Percentiles rank a stretch among this genome's conserved stretches.
Evolutionary conservation across 441 rosid genomes (phyloP).

Genomic region (Arabidopsis lyrata): DNA sequence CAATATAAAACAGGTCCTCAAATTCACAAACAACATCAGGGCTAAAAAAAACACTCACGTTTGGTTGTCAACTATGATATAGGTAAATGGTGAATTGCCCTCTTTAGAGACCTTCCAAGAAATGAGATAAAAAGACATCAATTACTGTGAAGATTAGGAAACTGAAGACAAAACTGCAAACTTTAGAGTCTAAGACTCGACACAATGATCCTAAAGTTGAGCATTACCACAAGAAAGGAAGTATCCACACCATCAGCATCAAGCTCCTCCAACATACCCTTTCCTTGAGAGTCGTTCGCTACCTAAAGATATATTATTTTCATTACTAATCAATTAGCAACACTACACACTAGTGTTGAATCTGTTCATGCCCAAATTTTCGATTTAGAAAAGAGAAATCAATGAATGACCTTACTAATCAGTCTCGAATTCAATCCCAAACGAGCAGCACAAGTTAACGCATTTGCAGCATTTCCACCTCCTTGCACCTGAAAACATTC

Average conservation of each 20-base stretch:
- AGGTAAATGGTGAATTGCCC: constrained; percentile 87
- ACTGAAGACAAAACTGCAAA: background rate
- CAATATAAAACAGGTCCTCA: background rate
- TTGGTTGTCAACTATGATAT: constrained; percentile 77
- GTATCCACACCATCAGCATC: constrained; percentile 74
- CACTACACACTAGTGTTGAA: constrained; percentile 6
- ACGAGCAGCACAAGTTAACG: constrained; percentile 75
- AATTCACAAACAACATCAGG: constrained; percentile 20
- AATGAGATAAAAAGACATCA: background rate
- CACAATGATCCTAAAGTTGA: constrained; percentile 4
- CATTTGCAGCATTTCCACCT: constrained; percentile 87
- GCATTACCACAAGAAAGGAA: constrained; percentile 71
- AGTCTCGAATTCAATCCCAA: constrained; percentile 71
- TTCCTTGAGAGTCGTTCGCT: constrained; percentile 77
- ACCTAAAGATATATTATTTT: constrained; percentile 47
- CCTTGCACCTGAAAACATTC: constrained; percentile 63
- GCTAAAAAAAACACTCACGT: constrained; percentile 55
- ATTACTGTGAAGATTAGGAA: constrained; percentile 5
- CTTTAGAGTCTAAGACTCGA: background rate
- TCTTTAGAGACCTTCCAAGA: constrained; percentile 67
- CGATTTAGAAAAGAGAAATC: background rate
- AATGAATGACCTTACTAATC: constrained; percentile 63
- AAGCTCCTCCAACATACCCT: constrained; percentile 65
- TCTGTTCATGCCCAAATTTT: background rate
- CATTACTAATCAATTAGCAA: background rate